Evolutionary conservation across 805 yeast species (phyloP).

Genomic region (Zygosaccharomyces bisporus): DNA sequence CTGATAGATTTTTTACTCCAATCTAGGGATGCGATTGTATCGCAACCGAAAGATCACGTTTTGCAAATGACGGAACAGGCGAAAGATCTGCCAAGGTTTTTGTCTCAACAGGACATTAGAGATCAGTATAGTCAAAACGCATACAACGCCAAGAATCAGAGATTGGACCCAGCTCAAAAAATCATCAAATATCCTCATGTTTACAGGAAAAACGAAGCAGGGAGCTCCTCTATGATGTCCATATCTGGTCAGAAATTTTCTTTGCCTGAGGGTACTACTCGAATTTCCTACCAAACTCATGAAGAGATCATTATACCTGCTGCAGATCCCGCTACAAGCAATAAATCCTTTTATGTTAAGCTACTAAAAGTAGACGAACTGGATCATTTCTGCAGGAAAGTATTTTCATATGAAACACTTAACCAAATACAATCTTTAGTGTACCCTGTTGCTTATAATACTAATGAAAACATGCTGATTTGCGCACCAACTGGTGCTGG

Average conservation of each 20-base stretch:
- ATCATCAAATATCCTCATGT: slow-evolving; percentile 79
- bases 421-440: slow-evolving; percentile 89
- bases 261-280: slow-evolving; percentile 76
- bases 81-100: slow-evolving; percentile 31
- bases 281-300: slow-evolving; percentile 54
- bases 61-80: slow-evolving; percentile 20
- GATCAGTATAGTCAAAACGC: slow-evolving; percentile 51
- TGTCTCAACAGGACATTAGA: slow-evolving; percentile 55
- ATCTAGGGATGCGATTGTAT: slow-evolving; percentile 15
- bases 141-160: slow-evolving; percentile 45
- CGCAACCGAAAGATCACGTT: slow-evolving; percentile 21
- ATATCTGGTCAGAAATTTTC: slow-evolving; percentile 76
- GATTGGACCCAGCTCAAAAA: slow-evolving; percentile 44
- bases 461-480: slow-evolving; percentile 91
- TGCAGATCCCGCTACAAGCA: slow-evolving; percentile 51
- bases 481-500: slow-evolving; percentile 99
- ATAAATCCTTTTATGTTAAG: slow-evolving; percentile 39
- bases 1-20: slow-evolving; percentile 49
- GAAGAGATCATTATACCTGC: slow-evolving; percentile 87
- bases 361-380: slow-evolving; percentile 58
- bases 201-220: slow-evolving; percentile 63
- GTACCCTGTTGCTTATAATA: slow-evolving; percentile 85
- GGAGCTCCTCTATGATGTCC: slow-evolving; percentile 54
- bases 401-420: slow-evolving; percentile 74
- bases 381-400: slow-evolving; percentile 76